A percentile compares a stretch with the other conserved stretches of the same genome.
phyloP scores from a whole-genome alignment of 306 rosid species.

The Medicago ruthenica region DNA sequence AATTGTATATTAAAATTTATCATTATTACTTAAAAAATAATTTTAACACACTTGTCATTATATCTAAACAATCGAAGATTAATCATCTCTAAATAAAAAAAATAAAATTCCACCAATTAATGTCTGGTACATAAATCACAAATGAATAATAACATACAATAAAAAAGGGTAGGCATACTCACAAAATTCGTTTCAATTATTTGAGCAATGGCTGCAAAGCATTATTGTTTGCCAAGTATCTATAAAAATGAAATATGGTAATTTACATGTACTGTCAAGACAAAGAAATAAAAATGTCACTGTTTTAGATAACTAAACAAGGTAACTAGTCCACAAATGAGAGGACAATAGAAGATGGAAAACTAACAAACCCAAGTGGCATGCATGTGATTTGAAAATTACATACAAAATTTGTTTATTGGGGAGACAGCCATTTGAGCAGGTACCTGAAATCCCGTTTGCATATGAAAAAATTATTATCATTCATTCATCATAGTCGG shows the following conservation, averaged over 20 bases:
- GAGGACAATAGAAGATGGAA: conserved; percentile 50
- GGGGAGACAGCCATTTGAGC: conserved; percentile 50
- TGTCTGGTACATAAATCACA: conserved; percentile 4
- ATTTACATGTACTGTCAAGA: conserved; percentile 26
- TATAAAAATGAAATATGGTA: not conserved
- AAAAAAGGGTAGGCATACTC: not conserved
- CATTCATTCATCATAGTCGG: not conserved
- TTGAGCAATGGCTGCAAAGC: conserved; percentile 31
- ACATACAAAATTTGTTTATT: conserved; percentile 36
- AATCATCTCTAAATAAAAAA: not conserved
- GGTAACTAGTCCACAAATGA: conserved; percentile 40
- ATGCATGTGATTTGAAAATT: conserved; percentile 53
- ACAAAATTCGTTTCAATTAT: conserved; percentile 40
- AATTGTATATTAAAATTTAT: not conserved
- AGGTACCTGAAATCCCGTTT: conserved; percentile 48
- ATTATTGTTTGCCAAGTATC: conserved; percentile 21
- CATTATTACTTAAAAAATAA: not conserved
- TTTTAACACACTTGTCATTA: not conserved
- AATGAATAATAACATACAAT: not conserved
- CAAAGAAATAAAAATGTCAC: conserved; percentile 27
- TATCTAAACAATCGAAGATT: not conserved
- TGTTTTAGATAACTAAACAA: conserved; percentile 42
- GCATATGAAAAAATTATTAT: conserved; percentile 28
- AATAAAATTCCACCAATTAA: not conserved
- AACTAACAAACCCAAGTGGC: conserved; percentile 47